Conservation (phyloP, 208 protist species). For the Wallacemonas collosoma region DNA sequence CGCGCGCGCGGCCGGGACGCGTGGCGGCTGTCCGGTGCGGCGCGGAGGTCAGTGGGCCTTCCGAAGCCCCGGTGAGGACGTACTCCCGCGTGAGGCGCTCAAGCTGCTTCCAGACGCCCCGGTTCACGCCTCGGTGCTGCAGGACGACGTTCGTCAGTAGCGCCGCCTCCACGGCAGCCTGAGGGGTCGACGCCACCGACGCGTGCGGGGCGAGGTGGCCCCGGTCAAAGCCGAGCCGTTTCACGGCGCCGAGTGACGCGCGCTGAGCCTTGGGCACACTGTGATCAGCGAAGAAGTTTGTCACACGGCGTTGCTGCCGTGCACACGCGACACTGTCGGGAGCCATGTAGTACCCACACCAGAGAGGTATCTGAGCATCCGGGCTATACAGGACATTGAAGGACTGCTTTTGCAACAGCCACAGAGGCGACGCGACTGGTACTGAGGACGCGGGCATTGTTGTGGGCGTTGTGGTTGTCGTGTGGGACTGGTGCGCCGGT, state of each 20-base stretch:
- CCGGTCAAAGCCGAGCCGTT: slow-evolving; percentile 37
- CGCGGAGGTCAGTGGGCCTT: not conserved
- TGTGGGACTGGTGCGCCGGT: no score
- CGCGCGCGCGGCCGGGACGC: no score
- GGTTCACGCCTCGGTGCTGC: slow-evolving; percentile 53
- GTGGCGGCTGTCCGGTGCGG: no score
- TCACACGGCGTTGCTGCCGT: slow-evolving; percentile 26
- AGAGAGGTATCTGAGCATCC: slow-evolving; percentile 34
- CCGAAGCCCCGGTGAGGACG: slow-evolving; percentile 20
- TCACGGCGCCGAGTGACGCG: slow-evolving; percentile 23
- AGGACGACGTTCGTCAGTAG: slow-evolving; percentile 60
- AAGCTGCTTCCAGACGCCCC: slow-evolving; percentile 57
- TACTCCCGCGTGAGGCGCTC: slow-evolving; percentile 47
- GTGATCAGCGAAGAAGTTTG: slow-evolving; percentile 40
- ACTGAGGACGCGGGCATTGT: no score
- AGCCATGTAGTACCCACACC: slow-evolving; percentile 57
- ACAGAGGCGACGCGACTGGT: slow-evolving; percentile 12
- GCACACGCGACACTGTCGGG: slow-evolving; percentile 22
- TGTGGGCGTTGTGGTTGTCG: no score
- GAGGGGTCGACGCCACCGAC: slow-evolving; percentile 36
- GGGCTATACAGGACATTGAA: slow-evolving; percentile 59
- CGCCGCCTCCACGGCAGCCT: slow-evolving; percentile 44
- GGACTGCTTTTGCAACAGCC: slow-evolving; percentile 36
- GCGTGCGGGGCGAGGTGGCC: slow-evolving; percentile 76
- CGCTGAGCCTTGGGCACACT: slow-evolving; percentile 30